Conservation (phyloP, 2,329 filamentous ascomycete species). For the Ophiostoma novo-ulmi region DNA sequence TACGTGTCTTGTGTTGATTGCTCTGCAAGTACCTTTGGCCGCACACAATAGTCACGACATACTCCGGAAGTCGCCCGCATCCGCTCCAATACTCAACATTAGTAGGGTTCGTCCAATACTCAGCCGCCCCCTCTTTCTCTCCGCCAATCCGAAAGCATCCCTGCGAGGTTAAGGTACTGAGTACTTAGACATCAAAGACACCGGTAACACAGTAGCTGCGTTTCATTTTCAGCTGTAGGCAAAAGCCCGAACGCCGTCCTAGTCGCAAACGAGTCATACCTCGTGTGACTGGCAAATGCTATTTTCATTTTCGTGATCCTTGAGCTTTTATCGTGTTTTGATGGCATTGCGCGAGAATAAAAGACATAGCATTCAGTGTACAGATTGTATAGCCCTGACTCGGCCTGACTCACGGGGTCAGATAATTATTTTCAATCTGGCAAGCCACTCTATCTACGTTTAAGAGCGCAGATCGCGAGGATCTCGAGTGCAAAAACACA, state of each 20-base stretch:
- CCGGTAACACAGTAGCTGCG: neutral
- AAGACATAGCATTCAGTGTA: neutral
- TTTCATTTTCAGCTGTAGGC: neutral
- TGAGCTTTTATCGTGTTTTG: neutral
- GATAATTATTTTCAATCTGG: neutral
- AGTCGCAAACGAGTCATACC: neutral
- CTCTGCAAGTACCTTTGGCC: neutral
- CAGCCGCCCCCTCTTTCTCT: conserved; percentile 3
- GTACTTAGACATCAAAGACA: no score
- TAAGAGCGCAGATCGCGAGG: neutral
- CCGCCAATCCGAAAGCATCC: neutral
- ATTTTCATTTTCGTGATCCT: neutral
- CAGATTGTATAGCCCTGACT: neutral
- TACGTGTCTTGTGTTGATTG: neutral
- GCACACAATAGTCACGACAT: neutral
- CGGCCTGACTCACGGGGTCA: neutral
- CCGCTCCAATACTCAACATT: neutral
- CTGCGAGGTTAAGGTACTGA: neutral
- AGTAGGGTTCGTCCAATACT: neutral
- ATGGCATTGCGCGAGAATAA: neutral
- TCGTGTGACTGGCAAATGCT: neutral
- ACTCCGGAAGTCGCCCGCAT: neutral
- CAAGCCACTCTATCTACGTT: neutral
- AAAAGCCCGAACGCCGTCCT: neutral
- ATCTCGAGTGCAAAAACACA: neutral